phyloP scores from a whole-genome alignment of 331 rosid species.

The Rosa hybrid region DNA sequence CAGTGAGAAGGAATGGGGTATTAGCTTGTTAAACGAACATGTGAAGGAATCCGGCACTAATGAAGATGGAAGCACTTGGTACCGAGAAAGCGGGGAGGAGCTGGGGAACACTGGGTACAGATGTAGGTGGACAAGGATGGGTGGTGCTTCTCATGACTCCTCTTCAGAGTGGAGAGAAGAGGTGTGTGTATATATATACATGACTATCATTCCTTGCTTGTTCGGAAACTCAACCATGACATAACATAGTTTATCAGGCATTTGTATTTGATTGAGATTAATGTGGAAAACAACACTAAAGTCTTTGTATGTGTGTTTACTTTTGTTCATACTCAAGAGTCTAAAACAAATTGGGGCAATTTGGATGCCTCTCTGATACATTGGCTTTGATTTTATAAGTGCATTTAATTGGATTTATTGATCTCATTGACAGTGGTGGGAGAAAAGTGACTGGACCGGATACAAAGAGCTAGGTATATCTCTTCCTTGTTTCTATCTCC shows the following conservation, averaged over 20 bases:
- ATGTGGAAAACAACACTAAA: neutral
- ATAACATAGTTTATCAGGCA: neutral
- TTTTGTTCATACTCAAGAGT: neutral
- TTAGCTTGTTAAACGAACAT: slow-evolving; percentile 70
- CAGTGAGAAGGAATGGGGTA: slow-evolving; percentile 98
- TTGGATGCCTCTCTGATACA: slow-evolving; percentile 12
- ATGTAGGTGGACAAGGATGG: slow-evolving; percentile 99
- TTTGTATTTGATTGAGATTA: neutral
- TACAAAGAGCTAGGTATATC: slow-evolving; percentile 96
- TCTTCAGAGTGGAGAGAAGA: slow-evolving; percentile 93
- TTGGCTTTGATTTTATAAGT: slow-evolving; percentile 50
- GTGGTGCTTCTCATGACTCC: slow-evolving; percentile 74
- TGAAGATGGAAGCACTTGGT: slow-evolving; percentile 97
- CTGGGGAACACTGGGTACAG: slow-evolving; percentile 85
- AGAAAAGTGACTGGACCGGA: slow-evolving; percentile 99
- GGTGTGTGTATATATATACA: neutral
- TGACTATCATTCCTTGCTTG: neutral
- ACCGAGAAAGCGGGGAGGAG: slow-evolving; percentile 84
- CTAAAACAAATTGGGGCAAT: neutral
- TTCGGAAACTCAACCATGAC: no score
- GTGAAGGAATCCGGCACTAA: slow-evolving; percentile 84
- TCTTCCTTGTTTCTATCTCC: slow-evolving; percentile 28
- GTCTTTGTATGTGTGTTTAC: neutral
- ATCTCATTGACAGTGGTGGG: slow-evolving; percentile 99
- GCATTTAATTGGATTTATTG: slow-evolving; percentile 95